A percentile compares a stretch with the other conserved stretches of the same genome.
Conservation (phyloP, 495 filamentous ascomycete genomes). For the Penicillium diatomitis region DNA sequence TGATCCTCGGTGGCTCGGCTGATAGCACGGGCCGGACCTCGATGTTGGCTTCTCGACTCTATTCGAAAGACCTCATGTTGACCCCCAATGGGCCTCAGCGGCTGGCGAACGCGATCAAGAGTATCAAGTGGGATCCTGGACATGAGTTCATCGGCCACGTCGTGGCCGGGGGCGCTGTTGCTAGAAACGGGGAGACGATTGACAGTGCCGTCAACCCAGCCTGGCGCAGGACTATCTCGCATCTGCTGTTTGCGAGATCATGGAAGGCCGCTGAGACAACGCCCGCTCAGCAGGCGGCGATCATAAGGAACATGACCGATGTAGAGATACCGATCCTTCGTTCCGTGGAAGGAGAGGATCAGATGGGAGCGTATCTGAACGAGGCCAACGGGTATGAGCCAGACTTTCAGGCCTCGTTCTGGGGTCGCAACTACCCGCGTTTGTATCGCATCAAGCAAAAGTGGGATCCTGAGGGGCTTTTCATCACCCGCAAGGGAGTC, state of each 20-base stretch:
- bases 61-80: conserved; percentile 21
- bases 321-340: conserved; percentile 33
- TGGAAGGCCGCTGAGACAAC: conserved; percentile 13
- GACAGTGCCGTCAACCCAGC: conserved; percentile 30
- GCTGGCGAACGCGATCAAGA: conserved; percentile 15
- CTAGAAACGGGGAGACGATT: conserved; percentile 15
- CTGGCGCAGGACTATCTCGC: conserved; percentile 25
- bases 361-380: conserved; percentile 41
- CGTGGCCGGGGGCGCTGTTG: conserved; percentile 25
- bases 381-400: conserved; percentile 40
- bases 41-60: conserved; percentile 19
- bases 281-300: conserved; percentile 16
- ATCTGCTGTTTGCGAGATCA: conserved; percentile 11
- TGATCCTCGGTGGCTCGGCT: conserved; percentile 7
- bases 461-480: conserved; percentile 21
- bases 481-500: conserved; percentile 19
- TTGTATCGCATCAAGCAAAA: conserved; percentile 36
- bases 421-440: conserved; percentile 38
- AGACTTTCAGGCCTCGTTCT: conserved; percentile 39
- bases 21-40: conserved; percentile 15
- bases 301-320: conserved; percentile 30
- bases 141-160: conserved; percentile 13
- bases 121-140: conserved; percentile 7
- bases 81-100: conserved; percentile 16
- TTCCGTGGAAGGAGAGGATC: conserved; percentile 22